Evolutionary conservation across 2,329 filamentous ascomycete genomes (phyloP).

Genomic region (Elsinoe fawcettii): DNA sequence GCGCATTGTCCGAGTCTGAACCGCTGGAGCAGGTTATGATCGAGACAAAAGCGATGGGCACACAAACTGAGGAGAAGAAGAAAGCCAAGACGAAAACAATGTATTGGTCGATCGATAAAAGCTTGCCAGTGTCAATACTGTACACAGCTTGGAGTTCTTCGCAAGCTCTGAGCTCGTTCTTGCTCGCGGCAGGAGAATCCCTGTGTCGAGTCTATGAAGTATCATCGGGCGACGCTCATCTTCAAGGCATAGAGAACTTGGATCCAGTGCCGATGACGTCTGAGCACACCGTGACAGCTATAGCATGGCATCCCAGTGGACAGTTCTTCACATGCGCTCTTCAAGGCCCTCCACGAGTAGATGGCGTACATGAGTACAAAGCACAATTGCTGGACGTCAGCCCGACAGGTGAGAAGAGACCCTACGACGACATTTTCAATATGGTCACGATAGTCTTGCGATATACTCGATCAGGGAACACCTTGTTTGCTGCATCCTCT

Average conservation of each 20-base stretch:
- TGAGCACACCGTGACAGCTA: conserved; percentile 26
- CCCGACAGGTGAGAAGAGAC: conserved; percentile 8
- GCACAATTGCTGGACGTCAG: conserved; percentile 24
- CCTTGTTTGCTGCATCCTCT: conserved; percentile 25
- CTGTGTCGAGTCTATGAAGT: conserved; percentile 28
- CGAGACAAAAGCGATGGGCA: conserved; percentile 18
- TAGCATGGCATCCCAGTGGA: conserved; percentile 30
- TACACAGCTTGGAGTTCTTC: conserved; percentile 28
- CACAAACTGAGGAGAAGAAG: conserved; percentile 29
- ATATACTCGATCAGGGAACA: conserved; percentile 27
- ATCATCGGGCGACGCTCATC: not conserved
- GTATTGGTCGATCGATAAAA: conserved; percentile 27
- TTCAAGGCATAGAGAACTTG: conserved; percentile 16
- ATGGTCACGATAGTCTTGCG: conserved; percentile 25
- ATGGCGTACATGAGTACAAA: conserved; percentile 19
- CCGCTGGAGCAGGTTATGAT: conserved; percentile 20
- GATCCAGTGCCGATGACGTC: conserved; percentile 25
- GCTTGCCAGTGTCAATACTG: conserved; percentile 23
- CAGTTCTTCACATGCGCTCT: conserved; percentile 26
- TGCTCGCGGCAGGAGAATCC: conserved; percentile 29
- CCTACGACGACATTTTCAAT: conserved; percentile 17
- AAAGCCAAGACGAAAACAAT: conserved; percentile 29
- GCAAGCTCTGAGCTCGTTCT: conserved; percentile 19
- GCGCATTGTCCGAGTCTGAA: conserved; percentile 21
- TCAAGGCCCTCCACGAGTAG: conserved; percentile 18